A percentile compares a stretch with the other conserved stretches of the same genome.
Evolutionary conservation across 2,329 filamentous ascomycete species (phyloP).

Genomic region (Fusarium nanum): DNA sequence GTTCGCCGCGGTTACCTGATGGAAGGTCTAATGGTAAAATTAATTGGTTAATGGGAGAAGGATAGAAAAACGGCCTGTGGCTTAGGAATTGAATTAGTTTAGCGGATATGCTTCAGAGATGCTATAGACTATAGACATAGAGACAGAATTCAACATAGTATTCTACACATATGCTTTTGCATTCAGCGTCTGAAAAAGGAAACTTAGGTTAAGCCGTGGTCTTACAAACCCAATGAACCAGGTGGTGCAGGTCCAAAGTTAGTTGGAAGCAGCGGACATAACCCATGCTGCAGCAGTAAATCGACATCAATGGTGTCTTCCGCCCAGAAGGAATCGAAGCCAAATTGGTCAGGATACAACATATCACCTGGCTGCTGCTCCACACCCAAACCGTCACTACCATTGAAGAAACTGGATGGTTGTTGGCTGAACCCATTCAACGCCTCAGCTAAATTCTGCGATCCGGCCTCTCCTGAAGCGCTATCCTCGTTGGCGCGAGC

Average conservation of each 20-base stretch:
- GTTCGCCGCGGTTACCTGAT: constrained; percentile 17
- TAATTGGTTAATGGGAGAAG: accelerated
- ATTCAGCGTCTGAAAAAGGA: too few species aligned
- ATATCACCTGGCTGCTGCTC: constrained; percentile 15
- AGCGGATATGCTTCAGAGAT: not conserved
- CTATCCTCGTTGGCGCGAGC: not conserved
- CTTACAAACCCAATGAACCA: not conserved
- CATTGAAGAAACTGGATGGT: not conserved
- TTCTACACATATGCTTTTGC: not conserved
- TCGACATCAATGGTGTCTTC: constrained; percentile 28
- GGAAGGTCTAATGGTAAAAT: accelerated
- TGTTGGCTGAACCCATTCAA: not conserved
- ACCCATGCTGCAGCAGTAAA: constrained; percentile 23
- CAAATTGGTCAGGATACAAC: constrained; percentile 1
- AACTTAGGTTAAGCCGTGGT: accelerated
- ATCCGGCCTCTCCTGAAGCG: accelerated
- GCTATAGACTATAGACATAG: not conserved
- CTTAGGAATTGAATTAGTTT: accelerated
- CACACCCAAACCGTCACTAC: too few species aligned
- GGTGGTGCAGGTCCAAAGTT: constrained; percentile 11
- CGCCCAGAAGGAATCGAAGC: constrained; percentile 17
- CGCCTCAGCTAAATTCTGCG: not conserved
- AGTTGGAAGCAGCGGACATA: constrained; percentile 19
- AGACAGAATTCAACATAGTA: not conserved
- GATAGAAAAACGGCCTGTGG: accelerated